Base-by-base conservation (phyloP, 768 basidiomycete species). In the Zangia roseola region DNA sequence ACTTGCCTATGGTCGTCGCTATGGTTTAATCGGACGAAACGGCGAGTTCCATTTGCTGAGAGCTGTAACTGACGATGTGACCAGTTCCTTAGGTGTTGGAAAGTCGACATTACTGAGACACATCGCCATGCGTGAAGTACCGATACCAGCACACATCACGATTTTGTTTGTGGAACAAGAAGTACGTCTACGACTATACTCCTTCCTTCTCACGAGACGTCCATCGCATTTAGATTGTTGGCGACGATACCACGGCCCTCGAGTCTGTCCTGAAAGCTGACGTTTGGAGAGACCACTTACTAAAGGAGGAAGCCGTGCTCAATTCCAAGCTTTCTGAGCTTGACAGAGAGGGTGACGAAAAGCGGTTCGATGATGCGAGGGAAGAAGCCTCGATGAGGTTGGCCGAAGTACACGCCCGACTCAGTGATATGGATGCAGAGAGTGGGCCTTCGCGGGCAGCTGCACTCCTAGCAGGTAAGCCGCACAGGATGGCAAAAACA, bases 91-190 rank as follows among this genome's bases (percentile, higher is more conserved):
- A 83, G 84, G 88, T 83, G 86, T 97, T 59, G 95, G 95, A 70
- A 98, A 99, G 76, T 97, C 94, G 13, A 97, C 97, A 3, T 79
- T 99, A 17, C 77, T 99, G 20, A 84, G 94, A 40, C 88, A 97
- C 62, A 91, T 99, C 55, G 90, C 97, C 2, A 80, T 98, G 77
- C 82, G 97, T 58, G 97, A 98, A 60, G 84, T 99, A 16, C 85
- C 91, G 14, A 89, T 97, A 48, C 94, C 95, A 5, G 72, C 91
- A 0, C 91, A 99, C 63, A 97, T 99, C 64, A 93, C 92, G 4
- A 97, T 99, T 56, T 77, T 98, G 23, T 97, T 97, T 64, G 97
- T 99, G 45, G 97, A 99, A 67, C 97, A 99, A 74, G 97, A 99
- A 72, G 94, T 88, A 52, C 40, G 73, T 54, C 26, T 24, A 24